phyloP scores from a whole-genome alignment of 1,284 basidiomycete genomes.

The Somion occarium region DNA sequence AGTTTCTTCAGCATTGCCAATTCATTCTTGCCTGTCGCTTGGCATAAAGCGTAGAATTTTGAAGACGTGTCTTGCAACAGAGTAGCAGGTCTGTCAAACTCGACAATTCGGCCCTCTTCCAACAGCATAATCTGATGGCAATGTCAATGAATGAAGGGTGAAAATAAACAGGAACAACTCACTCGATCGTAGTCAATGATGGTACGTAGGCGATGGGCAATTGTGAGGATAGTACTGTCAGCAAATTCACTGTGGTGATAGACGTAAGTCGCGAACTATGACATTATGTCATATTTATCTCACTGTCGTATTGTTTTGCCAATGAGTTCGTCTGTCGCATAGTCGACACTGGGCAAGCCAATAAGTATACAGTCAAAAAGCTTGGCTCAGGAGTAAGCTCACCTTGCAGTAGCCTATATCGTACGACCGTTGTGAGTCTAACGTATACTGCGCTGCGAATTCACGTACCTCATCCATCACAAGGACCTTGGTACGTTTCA shows the following conservation, averaged over 20 bases:
- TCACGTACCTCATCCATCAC: constrained; percentile 76
- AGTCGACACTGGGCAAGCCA: constrained; percentile 51
- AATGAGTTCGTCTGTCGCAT: constrained; percentile 74
- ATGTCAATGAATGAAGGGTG: constrained; percentile 6
- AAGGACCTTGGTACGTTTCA: constrained; percentile 70
- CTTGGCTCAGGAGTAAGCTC: constrained; percentile 11
- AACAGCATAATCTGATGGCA: constrained; percentile 71
- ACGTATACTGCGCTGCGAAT: constrained; percentile 2
- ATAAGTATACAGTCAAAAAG: not conserved
- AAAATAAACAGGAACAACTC: constrained; percentile 20
- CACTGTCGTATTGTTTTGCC: constrained; percentile 73
- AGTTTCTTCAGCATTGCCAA: constrained; percentile 70
- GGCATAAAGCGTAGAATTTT: constrained; percentile 75
- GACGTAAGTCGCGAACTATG: constrained; percentile 2
- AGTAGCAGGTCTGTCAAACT: constrained; percentile 73
- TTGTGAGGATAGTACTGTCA: constrained; percentile 52
- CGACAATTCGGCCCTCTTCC: constrained; percentile 81
- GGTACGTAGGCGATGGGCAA: constrained; percentile 64
- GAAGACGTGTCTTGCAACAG: constrained; percentile 65
- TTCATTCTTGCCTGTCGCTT: constrained; percentile 78
- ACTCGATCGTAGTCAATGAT: constrained; percentile 59
- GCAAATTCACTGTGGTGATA: constrained; percentile 42
- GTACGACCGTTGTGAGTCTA: too few species aligned
- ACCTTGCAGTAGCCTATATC: constrained; percentile 62
- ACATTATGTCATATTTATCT: constrained; percentile 23